phyloP scores from a whole-genome alignment of 2,329 filamentous ascomycete species.

The Cladophialophora chaetospira region DNA sequence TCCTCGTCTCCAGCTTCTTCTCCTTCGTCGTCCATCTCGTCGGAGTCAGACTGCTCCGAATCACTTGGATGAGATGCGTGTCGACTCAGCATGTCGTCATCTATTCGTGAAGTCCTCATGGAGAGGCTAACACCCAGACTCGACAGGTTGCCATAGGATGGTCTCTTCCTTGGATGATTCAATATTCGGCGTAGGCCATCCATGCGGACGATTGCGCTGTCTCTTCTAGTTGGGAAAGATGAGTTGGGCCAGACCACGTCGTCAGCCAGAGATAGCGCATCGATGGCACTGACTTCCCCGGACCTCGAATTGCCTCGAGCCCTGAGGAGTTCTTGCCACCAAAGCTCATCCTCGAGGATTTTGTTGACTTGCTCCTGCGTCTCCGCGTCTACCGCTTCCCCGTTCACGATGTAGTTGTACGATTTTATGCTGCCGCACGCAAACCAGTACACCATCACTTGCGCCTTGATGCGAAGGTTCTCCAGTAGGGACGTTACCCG shows the following conservation, averaged over 20 bases:
- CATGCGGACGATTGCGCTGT: slow-evolving; percentile 50
- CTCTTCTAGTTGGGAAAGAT: slow-evolving; percentile 52
- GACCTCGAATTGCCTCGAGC: slow-evolving; percentile 39
- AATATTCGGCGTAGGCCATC: slow-evolving; percentile 65
- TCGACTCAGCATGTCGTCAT: slow-evolving; percentile 59
- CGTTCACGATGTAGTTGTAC: slow-evolving; percentile 79
- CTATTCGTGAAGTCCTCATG: slow-evolving; percentile 74
- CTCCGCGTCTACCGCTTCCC: slow-evolving; percentile 58
- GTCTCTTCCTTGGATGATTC: slow-evolving; percentile 58
- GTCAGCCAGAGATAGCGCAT: slow-evolving; percentile 49
- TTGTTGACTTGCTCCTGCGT: slow-evolving; percentile 64
- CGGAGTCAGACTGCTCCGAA: slow-evolving; percentile 46
- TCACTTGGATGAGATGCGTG: slow-evolving; percentile 49
- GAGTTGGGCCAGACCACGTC: slow-evolving; percentile 56
- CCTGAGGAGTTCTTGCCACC: slow-evolving; percentile 76
- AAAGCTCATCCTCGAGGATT: slow-evolving; percentile 70
- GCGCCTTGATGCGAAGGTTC: slow-evolving; percentile 78
- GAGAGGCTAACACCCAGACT: slow-evolving; percentile 67
- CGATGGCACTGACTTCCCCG: slow-evolving; percentile 41
- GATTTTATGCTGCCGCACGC: slow-evolving; percentile 70
- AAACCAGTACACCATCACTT: slow-evolving; percentile 79
- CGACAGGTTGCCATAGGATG: slow-evolving; percentile 50
- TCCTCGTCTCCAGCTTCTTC: slow-evolving; percentile 20
- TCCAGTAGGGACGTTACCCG: slow-evolving; percentile 73
- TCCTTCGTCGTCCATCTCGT: slow-evolving; percentile 33